Evolutionary conservation across 2,329 filamentous ascomycete genomes (phyloP).

Genomic region (Dryadomyces quercus-mongolicae): DNA sequence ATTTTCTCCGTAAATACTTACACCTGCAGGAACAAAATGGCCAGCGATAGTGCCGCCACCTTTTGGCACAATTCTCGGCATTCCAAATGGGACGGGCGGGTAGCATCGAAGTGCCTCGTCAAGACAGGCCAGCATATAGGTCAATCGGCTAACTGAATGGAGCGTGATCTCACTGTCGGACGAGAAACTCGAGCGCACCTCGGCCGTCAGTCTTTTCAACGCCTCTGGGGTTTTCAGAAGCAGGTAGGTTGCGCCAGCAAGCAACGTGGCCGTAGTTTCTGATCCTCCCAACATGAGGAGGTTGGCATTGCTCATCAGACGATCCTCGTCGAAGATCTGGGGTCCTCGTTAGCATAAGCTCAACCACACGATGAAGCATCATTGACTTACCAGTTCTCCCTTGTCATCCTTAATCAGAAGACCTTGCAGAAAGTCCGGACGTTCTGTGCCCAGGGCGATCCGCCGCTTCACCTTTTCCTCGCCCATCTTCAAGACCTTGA

Average conservation of each 20-base stretch:
- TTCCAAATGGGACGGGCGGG: slow-evolving; percentile 10
- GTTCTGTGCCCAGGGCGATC: slow-evolving; percentile 9
- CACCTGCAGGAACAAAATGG: slow-evolving; percentile 19
- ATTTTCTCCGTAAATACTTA: slow-evolving; percentile 17
- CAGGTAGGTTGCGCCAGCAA: slow-evolving; percentile 17
- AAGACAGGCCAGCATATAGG: slow-evolving; percentile 10
- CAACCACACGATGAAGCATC: too few species aligned
- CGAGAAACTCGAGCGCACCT: slow-evolving; percentile 17
- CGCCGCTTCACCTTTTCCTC: slow-evolving; percentile 8
- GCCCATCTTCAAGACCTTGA: not conserved
- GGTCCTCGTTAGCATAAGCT: too few species aligned
- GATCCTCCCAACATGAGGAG: slow-evolving; percentile 23
- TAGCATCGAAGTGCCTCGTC: slow-evolving; percentile 10
- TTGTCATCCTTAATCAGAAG: slow-evolving; percentile 9
- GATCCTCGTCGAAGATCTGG: not conserved
- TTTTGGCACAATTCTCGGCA: slow-evolving; percentile 4
- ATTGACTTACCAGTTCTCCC: not conserved
- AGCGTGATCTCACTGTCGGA: slow-evolving; percentile 15
- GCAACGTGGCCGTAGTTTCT: slow-evolving; percentile 34
- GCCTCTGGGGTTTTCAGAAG: slow-evolving; percentile 15
- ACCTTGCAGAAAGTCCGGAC: slow-evolving; percentile 17
- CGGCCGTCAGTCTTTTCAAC: slow-evolving; percentile 13
- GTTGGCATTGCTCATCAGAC: not conserved
- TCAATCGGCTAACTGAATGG: slow-evolving; percentile 2
- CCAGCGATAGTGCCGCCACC: slow-evolving; percentile 20